A percentile compares a stretch with the other conserved stretches of the same genome.
phyloP scores from a whole-genome alignment of 2,329 filamentous ascomycete genomes.

The Aspergillus bombycis region DNA sequence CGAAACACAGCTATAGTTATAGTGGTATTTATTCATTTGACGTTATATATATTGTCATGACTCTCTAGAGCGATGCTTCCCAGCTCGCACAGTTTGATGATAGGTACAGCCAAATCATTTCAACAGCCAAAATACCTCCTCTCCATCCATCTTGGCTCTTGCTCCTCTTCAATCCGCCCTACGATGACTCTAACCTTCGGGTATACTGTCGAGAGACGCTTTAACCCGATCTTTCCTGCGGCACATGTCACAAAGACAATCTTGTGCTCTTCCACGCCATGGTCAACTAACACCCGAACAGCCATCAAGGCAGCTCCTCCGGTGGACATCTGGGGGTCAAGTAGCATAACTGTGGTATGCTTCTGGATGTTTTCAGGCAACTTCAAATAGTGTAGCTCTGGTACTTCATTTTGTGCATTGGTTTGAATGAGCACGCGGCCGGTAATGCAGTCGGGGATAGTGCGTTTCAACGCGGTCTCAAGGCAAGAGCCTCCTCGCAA shows the following conservation, averaged over 20 bases:
- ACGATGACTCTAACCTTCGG: slow-evolving; percentile 85
- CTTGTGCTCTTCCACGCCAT: slow-evolving; percentile 79
- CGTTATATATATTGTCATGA: neutral
- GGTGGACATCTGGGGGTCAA: slow-evolving; percentile 93
- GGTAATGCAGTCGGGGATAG: slow-evolving; percentile 89
- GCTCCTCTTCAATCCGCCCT: slow-evolving; percentile 77
- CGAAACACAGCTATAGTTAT: neutral
- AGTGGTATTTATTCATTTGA: neutral
- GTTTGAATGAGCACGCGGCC: slow-evolving; percentile 91
- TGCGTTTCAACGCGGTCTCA: slow-evolving; percentile 83
- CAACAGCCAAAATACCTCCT: slow-evolving; percentile 87
- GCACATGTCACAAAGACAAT: slow-evolving; percentile 95
- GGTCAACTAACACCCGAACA: slow-evolving; percentile 91
- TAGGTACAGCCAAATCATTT: slow-evolving; percentile 4
- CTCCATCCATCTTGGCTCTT: slow-evolving; percentile 88
- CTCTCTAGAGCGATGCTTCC: neutral
- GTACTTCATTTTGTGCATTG: slow-evolving; percentile 80
- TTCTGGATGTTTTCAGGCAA: slow-evolving; percentile 72
- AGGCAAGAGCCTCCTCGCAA: slow-evolving; percentile 87
- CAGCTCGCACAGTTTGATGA: neutral
- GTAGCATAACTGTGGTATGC: slow-evolving; percentile 79
- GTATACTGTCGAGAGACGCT: slow-evolving; percentile 84
- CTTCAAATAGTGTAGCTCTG: slow-evolving; percentile 87
- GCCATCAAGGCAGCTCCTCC: slow-evolving; percentile 90
- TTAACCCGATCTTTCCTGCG: slow-evolving; percentile 80